Evolutionary conservation across 495 filamentous ascomycete species (phyloP).

Genomic region (Hypoxylon rickii): DNA sequence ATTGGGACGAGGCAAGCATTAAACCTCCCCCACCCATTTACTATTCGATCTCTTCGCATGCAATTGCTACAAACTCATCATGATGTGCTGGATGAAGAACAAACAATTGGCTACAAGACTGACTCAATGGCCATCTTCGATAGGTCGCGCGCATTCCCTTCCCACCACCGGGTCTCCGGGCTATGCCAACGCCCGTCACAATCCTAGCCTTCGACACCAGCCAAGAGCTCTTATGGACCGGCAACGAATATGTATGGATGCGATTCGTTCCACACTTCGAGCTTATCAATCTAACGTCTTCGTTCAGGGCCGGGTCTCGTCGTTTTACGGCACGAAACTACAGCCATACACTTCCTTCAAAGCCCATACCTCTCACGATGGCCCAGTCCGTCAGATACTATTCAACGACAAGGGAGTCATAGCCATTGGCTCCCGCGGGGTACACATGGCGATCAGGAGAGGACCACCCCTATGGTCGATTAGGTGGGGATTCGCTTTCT

Average conservation of each 20-base stretch:
- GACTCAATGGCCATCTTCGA: slow-evolving; percentile 10
- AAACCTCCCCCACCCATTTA: not conserved
- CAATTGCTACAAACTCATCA: not conserved
- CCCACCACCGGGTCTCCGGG: slow-evolving; percentile 66
- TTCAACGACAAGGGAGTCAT: slow-evolving; percentile 88
- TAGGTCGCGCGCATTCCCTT: slow-evolving; percentile 73
- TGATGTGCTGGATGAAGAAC: not conserved
- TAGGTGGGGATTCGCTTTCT: slow-evolving; percentile 47
- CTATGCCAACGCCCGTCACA: slow-evolving; percentile 65
- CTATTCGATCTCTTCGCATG: not conserved
- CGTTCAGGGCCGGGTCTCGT: slow-evolving; percentile 76
- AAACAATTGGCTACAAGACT: slow-evolving; percentile 3
- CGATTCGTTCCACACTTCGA: too few species aligned
- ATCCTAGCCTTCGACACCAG: slow-evolving; percentile 84
- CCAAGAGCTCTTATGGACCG: slow-evolving; percentile 89
- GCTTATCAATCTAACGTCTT: not conserved
- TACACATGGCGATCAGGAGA: slow-evolving; percentile 83
- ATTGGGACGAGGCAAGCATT: slow-evolving; percentile 65
- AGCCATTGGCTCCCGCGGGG: slow-evolving; percentile 71
- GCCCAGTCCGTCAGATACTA: slow-evolving; percentile 75
- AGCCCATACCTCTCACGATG: slow-evolving; percentile 68
- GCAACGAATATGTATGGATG: slow-evolving; percentile 82
- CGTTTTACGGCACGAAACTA: slow-evolving; percentile 82
- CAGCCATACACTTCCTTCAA: slow-evolving; percentile 73
- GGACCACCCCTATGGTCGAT: slow-evolving; percentile 88